Evolutionary conservation across 2,329 filamentous ascomycete species (phyloP).

Genomic region (Pseudohalonectria lignicola): DNA sequence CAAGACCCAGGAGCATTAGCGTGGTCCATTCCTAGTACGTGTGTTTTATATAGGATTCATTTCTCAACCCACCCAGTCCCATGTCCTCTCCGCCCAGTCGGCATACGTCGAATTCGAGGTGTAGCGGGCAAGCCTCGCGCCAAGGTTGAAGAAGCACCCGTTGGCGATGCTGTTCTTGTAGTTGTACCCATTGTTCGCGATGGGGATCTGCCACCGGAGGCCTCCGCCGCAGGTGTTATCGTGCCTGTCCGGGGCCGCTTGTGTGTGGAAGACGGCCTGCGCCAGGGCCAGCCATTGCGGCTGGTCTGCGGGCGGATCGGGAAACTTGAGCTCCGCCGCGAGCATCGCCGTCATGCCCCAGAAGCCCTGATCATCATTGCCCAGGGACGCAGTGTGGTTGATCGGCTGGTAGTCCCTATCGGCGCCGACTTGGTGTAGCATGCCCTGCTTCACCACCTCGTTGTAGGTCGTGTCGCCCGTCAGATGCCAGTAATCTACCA

Average conservation of each 20-base stretch:
- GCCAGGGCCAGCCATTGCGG: slow-evolving; percentile 43
- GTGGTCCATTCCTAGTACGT: not conserved
- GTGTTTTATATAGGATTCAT: not conserved
- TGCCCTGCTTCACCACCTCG: slow-evolving; percentile 27
- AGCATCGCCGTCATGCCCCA: slow-evolving; percentile 47
- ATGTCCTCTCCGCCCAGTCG: slow-evolving; percentile 42
- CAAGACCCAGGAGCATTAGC: not conserved
- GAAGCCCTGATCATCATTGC: slow-evolving; percentile 51
- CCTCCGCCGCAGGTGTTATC: slow-evolving; percentile 45
- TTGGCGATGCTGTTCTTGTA: slow-evolving; percentile 48
- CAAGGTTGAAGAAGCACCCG: slow-evolving; percentile 36
- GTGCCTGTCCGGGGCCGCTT: slow-evolving; percentile 38
- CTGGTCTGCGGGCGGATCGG: slow-evolving; percentile 25
- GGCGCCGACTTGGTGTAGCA: slow-evolving; percentile 34
- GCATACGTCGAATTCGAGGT: slow-evolving; percentile 45
- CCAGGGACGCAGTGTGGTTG: slow-evolving; percentile 30
- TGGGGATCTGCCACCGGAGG: slow-evolving; percentile 56
- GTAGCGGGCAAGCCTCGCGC: slow-evolving; percentile 49
- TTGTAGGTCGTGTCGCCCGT: slow-evolving; percentile 41
- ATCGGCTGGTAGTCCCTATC: slow-evolving; percentile 37
- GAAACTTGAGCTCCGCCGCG: slow-evolving; percentile 43
- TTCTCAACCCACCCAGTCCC: slow-evolving; percentile 38
- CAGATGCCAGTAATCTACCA: slow-evolving; percentile 27
- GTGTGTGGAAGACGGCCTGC: slow-evolving; percentile 45
- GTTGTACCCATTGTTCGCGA: slow-evolving; percentile 51